These are phyloP conservation scores for Calonectria pauciramosa DNA, from an alignment of 2,329 filamentous ascomycete species.

Conservation along the genomic window DNA sequence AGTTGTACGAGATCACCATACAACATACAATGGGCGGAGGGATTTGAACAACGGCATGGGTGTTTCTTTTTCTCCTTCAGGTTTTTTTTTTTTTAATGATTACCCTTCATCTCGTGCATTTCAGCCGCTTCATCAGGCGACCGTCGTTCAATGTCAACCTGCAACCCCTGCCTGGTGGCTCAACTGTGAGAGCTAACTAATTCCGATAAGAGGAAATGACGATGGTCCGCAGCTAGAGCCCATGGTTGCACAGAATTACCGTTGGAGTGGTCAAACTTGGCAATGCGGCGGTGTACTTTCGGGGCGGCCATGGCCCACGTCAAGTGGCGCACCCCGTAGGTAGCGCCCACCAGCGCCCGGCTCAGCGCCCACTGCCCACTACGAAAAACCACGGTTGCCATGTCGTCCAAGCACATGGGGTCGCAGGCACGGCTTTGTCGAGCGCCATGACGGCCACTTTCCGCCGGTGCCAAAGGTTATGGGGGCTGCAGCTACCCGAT, in stretches of 20 bases:
- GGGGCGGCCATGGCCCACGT: constrained; percentile 19
- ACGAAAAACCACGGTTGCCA: constrained; percentile 7
- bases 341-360: background rate
- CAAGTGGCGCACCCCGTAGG: constrained; percentile 15
- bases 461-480: constrained; percentile 18
- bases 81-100: background rate
- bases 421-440: constrained; percentile 8
- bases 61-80: background rate
- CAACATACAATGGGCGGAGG: background rate
- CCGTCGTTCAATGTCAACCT: background rate
- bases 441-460: constrained; percentile 17
- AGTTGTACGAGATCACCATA: background rate
- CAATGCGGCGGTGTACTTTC: constrained; percentile 25
- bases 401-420: constrained; percentile 16
- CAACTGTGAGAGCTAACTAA: constrained; percentile 7
- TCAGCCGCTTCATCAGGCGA: background rate
- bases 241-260: constrained; percentile 23
- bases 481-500: background rate
- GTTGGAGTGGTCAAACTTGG: constrained; percentile 27
- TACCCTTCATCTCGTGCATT: background rate
- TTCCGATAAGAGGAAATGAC: constrained; percentile 17
- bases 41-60: background rate
- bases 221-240: background rate
- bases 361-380: constrained; percentile 12
- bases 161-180: background rate